phyloP scores from a whole-genome alignment of 2,329 filamentous ascomycete species.

The Alternaria alternata region DNA sequence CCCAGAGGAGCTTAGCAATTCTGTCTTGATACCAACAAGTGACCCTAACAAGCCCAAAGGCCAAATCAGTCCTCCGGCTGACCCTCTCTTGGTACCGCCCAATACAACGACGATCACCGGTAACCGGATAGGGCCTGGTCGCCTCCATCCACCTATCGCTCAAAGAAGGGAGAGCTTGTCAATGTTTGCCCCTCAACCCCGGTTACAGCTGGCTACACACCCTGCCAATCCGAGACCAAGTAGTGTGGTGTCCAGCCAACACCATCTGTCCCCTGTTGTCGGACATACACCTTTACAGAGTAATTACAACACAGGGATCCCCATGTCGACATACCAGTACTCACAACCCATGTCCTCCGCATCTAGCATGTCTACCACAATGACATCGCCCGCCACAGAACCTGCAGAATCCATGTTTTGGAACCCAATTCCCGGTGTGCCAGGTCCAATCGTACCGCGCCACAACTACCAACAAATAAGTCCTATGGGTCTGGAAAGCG shows the following conservation, averaged over 20 bases:
- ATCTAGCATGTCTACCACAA: slow-evolving; percentile 20
- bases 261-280: slow-evolving; percentile 25
- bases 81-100: slow-evolving; percentile 27
- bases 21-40: slow-evolving; percentile 34
- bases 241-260: slow-evolving; percentile 25
- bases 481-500: slow-evolving; percentile 49
- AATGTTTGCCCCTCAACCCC: slow-evolving; percentile 38
- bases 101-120: slow-evolving; percentile 21
- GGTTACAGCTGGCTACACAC: slow-evolving; percentile 28
- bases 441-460: slow-evolving; percentile 47
- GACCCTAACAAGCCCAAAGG: slow-evolving; percentile 16
- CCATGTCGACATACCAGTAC: slow-evolving; percentile 26
- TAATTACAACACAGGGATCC: slow-evolving; percentile 18
- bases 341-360: slow-evolving; percentile 26
- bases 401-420: slow-evolving; percentile 38
- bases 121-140: slow-evolving; percentile 18
- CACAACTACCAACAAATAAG: slow-evolving; percentile 35
- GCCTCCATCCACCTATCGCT: slow-evolving; percentile 2
- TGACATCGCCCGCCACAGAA: slow-evolving; percentile 20
- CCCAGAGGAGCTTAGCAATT: slow-evolving; percentile 48
- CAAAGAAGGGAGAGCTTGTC: slow-evolving; percentile 38
- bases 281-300: slow-evolving; percentile 20
- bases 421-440: slow-evolving; percentile 53
- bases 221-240: slow-evolving; percentile 20
- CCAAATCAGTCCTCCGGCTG: slow-evolving; percentile 31